Evolutionary conservation across 2,329 filamentous ascomycete species (phyloP).

Genomic region (Nemania bipapillata): DNA sequence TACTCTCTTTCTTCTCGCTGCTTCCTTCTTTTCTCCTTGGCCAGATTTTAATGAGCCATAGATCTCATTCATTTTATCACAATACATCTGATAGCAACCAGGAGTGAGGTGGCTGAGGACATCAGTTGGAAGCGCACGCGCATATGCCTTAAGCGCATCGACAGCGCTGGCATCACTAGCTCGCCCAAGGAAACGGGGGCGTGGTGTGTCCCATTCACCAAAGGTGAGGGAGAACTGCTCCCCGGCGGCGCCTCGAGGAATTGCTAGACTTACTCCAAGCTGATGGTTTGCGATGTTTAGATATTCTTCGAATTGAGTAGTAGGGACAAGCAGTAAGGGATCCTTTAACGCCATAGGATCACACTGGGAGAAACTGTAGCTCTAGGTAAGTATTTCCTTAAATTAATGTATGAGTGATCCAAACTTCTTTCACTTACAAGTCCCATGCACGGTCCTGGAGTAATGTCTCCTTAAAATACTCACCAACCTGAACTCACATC

Average conservation of each 20-base stretch:
- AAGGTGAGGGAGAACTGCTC: slow-evolving; percentile 72
- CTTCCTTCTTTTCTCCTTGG: slow-evolving; percentile 59
- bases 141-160: slow-evolving; percentile 47
- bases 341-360: slow-evolving; percentile 61
- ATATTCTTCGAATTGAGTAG: slow-evolving; percentile 71
- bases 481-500: slow-evolving; percentile 51
- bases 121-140: slow-evolving; percentile 55
- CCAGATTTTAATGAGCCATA: slow-evolving; percentile 61
- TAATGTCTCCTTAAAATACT: slow-evolving; percentile 67
- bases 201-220: slow-evolving; percentile 66
- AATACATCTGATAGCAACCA: slow-evolving; percentile 60
- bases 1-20: slow-evolving; percentile 59
- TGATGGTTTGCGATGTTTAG: slow-evolving; percentile 72
- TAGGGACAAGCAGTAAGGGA: slow-evolving; percentile 74
- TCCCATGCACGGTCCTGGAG: slow-evolving; percentile 75
- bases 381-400: slow-evolving; percentile 4
- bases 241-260: slow-evolving; percentile 65
- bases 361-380: slow-evolving; percentile 50
- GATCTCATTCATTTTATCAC: slow-evolving; percentile 63
- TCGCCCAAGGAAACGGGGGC: slow-evolving; percentile 74
- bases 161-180: slow-evolving; percentile 58
- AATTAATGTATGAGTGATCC: background rate
- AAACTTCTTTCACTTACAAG: slow-evolving; percentile 63
- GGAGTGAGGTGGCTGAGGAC: slow-evolving; percentile 52
- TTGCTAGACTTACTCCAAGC: slow-evolving; percentile 63